Evolutionary conservation across 2,329 filamentous ascomycete species (phyloP).

Genomic region (Hawksworthiomyces lignivorus): DNA sequence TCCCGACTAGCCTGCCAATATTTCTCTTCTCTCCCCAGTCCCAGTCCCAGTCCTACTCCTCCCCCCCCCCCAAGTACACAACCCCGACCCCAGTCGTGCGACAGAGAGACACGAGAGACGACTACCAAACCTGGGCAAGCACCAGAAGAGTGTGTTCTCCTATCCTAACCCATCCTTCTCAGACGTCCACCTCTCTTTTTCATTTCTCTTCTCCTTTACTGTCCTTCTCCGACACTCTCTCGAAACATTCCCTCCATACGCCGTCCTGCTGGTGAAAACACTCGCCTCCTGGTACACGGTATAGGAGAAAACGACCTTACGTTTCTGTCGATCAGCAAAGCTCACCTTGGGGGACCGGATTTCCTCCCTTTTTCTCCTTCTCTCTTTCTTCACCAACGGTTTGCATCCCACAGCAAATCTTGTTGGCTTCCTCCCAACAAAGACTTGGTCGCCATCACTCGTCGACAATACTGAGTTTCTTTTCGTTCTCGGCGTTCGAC

Average conservation of each 20-base stretch:
- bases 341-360: slow-evolving; percentile 24
- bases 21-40: no score
- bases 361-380: slow-evolving; percentile 20
- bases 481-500: no score
- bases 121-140: no score
- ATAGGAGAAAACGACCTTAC: slow-evolving; percentile 18
- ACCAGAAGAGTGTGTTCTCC: no score
- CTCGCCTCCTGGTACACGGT: slow-evolving; percentile 19
- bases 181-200: neutral
- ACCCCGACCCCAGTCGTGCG: slow-evolving; percentile 26
- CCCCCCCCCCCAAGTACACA: slow-evolving; percentile 1
- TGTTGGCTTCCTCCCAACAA: no score
- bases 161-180: neutral
- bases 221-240: slow-evolving; percentile 18
- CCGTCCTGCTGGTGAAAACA: slow-evolving; percentile 19
- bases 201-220: slow-evolving; percentile 11
- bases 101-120: slow-evolving; percentile 25
- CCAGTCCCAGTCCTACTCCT: no score
- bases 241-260: slow-evolving; percentile 6
- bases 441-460: neutral
- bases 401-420: neutral
- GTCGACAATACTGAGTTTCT: neutral
- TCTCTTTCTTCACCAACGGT: neutral
- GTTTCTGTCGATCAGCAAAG: slow-evolving; percentile 30
- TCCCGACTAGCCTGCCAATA: no score